Base-by-base conservation (phyloP, 768 basidiomycete genomes). In the Neoboletus brunneissimus region DNA sequence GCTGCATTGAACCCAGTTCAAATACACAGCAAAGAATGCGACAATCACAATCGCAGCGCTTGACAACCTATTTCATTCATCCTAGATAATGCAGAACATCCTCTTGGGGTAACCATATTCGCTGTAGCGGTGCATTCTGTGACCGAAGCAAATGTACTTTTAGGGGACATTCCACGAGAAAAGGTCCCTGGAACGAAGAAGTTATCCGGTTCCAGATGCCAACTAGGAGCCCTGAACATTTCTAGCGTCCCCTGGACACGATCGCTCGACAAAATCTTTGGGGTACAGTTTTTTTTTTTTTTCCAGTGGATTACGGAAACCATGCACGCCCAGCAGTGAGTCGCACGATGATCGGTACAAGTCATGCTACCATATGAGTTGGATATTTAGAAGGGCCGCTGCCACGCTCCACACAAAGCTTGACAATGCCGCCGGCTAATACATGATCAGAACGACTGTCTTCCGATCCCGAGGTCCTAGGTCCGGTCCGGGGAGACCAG, bases 1-100 rank as follows among this genome's bases (percentile, higher is more conserved):
- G 31, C 38, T 7, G 23, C 18, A 22, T 27, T 7, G 22, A 10
- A n/a, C 0, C 6, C 9, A 12, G 20, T 34, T 55, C 20, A n/a
- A 16, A 31, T 34, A 8, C 8, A 55, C 51, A 60, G 51, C 35
- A 59, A 40, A 60, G 40, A 37, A 45, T 4, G 2, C 11, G n/a
- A 55, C 22, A 2, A 18, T 18, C 15, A 18, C 4, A 31, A 5
- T 2, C 13, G 29, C 16, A 16, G 37, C 5, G 5, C 16, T 18
- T 22, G 13, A 29, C 3, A 25, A 22, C n/a, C 6, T 8, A 42
- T 23, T n/a, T 32, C 13, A 11, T 16, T 31, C 20, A 20, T 37
- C 25, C 1, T 23, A 10, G 32, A 42, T 16, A 22, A 25, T 45
- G 41, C 20, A 29, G 11, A 15, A 20, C 10, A 4, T 38, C 4